A percentile compares a stretch with the other conserved stretches of the same genome.
Evolutionary conservation across 768 basidiomycete species (phyloP).

Genomic region (Suillus subluteus): DNA sequence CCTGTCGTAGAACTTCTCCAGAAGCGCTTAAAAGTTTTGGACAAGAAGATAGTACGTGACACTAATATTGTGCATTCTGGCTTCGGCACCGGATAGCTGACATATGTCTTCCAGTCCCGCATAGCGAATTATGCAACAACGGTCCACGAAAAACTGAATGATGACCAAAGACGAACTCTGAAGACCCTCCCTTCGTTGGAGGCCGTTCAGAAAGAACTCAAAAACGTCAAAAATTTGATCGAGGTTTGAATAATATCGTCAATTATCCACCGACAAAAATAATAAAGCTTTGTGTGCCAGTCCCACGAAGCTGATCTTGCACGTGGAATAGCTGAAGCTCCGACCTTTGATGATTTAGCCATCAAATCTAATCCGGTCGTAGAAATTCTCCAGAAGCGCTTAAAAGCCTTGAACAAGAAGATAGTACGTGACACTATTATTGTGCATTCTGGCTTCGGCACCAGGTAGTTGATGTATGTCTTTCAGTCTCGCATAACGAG

Average conservation of each 20-base stretch:
- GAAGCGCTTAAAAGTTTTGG: slow-evolving; percentile 76
- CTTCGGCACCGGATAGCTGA: not conserved
- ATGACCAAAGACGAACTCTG: slow-evolving; percentile 80
- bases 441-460: not conserved
- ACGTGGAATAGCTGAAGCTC: slow-evolving; percentile 53
- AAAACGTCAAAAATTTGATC: slow-evolving; percentile 80
- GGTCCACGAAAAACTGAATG: slow-evolving; percentile 75
- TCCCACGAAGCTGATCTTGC: slow-evolving; percentile 63
- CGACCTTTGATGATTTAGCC: slow-evolving; percentile 45
- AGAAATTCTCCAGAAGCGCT: slow-evolving; percentile 78
- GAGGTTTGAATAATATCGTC: slow-evolving; percentile 57
- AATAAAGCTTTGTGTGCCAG: slow-evolving; percentile 37
- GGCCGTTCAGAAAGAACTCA: slow-evolving; percentile 78
- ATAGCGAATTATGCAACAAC: slow-evolving; percentile 72
- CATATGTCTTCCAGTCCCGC: slow-evolving; percentile 54
- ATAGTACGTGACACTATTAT: slow-evolving; percentile 56
- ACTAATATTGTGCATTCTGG: slow-evolving; percentile 16
- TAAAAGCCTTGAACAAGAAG: slow-evolving; percentile 81
- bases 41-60: slow-evolving; percentile 80
- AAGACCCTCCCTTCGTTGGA: slow-evolving; percentile 78
- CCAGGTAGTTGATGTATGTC: slow-evolving; percentile 7
- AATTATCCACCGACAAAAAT: slow-evolving; percentile 5
- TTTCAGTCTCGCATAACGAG: slow-evolving; percentile 69
- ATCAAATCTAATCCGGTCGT: slow-evolving; percentile 70
- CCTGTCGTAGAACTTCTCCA: slow-evolving; percentile 78